A percentile compares a stretch with the other conserved stretches of the same genome.
Evolutionary conservation across 2,329 filamentous ascomycete genomes (phyloP).

Genomic region (Colletotrichum salicis): DNA sequence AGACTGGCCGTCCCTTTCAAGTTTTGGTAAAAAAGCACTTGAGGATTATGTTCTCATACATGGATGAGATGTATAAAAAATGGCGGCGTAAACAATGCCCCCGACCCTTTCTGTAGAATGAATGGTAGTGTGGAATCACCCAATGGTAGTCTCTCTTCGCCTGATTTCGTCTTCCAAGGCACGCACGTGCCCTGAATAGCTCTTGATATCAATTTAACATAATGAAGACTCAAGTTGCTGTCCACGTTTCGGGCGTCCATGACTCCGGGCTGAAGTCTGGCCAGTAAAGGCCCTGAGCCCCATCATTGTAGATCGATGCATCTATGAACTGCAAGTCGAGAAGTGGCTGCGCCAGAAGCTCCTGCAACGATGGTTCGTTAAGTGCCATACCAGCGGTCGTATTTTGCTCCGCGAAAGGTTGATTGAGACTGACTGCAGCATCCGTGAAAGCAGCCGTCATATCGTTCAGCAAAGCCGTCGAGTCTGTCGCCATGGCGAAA

Average conservation of each 20-base stretch:
- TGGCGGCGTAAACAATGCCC: too few species aligned
- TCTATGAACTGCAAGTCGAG: conserved; percentile 49
- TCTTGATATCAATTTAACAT: background rate
- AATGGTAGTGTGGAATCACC: too few species aligned
- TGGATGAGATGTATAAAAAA: too few species aligned
- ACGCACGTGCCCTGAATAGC: background rate
- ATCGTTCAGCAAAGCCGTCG: background rate
- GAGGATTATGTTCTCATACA: too few species aligned
- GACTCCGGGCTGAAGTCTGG: conserved; percentile 34
- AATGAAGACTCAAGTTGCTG: background rate
- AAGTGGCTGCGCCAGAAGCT: conserved; percentile 46
- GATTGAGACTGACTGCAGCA: background rate
- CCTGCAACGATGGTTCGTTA: conserved; percentile 48
- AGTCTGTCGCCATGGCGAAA: background rate
- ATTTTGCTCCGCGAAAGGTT: conserved; percentile 21
- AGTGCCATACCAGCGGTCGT: conserved; percentile 49
- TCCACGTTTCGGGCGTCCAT: conserved; percentile 32
- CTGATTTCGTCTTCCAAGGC: too few species aligned
- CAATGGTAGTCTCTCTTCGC: too few species aligned
- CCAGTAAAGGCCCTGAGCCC: conserved; percentile 36
- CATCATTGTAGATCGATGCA: conserved; percentile 34
- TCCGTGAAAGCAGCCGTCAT: background rate
- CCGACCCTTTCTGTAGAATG: too few species aligned
- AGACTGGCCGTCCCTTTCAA: conserved; percentile 22
- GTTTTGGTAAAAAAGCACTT: conserved; percentile 15